These are phyloP conservation scores for Chaetomium sp. DNA, from an alignment of 2,329 filamentous ascomycete species.

Conservation along the genomic window DNA sequence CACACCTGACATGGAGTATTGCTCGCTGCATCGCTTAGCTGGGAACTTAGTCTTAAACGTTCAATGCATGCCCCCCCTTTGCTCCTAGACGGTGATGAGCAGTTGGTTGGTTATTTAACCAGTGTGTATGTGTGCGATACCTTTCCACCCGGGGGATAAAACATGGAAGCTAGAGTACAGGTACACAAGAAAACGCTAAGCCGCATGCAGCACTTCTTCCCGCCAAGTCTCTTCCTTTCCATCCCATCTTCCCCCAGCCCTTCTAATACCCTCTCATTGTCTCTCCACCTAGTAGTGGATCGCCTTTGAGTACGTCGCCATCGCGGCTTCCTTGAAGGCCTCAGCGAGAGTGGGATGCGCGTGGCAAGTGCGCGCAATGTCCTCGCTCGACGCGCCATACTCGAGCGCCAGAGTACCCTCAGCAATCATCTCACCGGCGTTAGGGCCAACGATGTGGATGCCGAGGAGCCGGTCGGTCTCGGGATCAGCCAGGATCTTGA, in stretches of 20 bases:
- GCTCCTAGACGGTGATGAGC: no score
- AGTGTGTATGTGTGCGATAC: conserved; percentile 22
- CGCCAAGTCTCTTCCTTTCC: no score
- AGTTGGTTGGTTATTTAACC: conserved; percentile 1
- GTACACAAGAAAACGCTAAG: conserved; percentile 19
- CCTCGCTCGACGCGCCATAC: conserved; percentile 92
- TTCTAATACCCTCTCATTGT: not conserved
- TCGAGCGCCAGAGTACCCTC: conserved; percentile 92
- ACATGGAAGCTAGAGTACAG: conserved; percentile 23
- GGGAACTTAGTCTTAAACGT: conserved; percentile 4
- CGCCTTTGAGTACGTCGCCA: conserved; percentile 91
- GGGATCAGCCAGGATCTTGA: conserved; percentile 94
- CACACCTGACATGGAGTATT: not conserved
- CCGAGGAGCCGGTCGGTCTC: conserved; percentile 95
- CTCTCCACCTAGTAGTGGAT: conserved; percentile 72
- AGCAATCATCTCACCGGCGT: conserved; percentile 98
- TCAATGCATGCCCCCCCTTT: conserved; percentile 8
- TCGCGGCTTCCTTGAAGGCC: conserved; percentile 99
- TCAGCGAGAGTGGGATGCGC: conserved; percentile 94
- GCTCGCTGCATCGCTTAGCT: not conserved
- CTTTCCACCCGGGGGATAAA: conserved; percentile 13
- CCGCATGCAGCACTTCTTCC: not conserved
- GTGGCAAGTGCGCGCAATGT: conserved; percentile 90
- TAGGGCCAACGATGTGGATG: conserved; percentile 92
- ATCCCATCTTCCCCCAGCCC: no score